Percentiles rank a stretch among this genome's conserved stretches.
These are phyloP conservation scores for Trichoderma atroviride DNA, from an alignment of 2,329 filamentous ascomycete species.

Conservation along the genomic window DNA sequence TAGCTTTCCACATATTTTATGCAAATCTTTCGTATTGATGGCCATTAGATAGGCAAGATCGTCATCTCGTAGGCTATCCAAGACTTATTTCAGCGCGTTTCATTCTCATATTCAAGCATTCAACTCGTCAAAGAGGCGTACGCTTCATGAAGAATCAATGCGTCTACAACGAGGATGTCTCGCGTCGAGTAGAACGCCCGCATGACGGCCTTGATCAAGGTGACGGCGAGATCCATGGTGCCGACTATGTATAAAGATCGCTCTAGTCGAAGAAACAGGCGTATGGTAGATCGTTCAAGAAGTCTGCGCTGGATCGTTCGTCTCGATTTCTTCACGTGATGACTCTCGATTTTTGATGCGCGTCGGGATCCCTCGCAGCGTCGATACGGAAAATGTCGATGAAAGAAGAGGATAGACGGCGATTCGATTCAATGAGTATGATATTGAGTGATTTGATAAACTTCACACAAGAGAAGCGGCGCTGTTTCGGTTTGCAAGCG, in stretches of 20 bases:
- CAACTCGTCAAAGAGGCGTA: slow-evolving; percentile 50
- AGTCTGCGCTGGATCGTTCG: not conserved
- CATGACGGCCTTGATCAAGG: slow-evolving; percentile 81
- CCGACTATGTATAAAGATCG: not conserved
- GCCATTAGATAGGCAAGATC: slow-evolving; percentile 86
- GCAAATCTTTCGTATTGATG: slow-evolving; percentile 88
- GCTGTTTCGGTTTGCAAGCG: not conserved
- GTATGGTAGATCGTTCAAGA: not conserved
- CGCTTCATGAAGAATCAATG: slow-evolving; percentile 79
- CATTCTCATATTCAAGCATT: slow-evolving; percentile 39
- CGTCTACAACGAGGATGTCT: slow-evolving; percentile 82
- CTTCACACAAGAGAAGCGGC: not conserved
- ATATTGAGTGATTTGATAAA: not conserved
- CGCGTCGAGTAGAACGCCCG: slow-evolving; percentile 86
- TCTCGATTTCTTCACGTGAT: not conserved
- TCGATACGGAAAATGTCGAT: not conserved
- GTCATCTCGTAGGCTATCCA: slow-evolving; percentile 79
- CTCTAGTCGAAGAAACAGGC: not conserved
- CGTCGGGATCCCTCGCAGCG: not conserved
- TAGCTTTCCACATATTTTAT: slow-evolving; percentile 83
- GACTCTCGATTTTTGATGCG: not conserved
- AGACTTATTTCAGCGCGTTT: slow-evolving; percentile 65
- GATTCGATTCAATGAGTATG: not conserved
- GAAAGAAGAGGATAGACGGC: not conserved
- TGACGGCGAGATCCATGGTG: slow-evolving; percentile 62